Evolutionary conservation across 2,329 filamentous ascomycete genomes (phyloP), one percentile per base, ranked within the genome.

Genomic region (Sporothrix protearum): DNA sequence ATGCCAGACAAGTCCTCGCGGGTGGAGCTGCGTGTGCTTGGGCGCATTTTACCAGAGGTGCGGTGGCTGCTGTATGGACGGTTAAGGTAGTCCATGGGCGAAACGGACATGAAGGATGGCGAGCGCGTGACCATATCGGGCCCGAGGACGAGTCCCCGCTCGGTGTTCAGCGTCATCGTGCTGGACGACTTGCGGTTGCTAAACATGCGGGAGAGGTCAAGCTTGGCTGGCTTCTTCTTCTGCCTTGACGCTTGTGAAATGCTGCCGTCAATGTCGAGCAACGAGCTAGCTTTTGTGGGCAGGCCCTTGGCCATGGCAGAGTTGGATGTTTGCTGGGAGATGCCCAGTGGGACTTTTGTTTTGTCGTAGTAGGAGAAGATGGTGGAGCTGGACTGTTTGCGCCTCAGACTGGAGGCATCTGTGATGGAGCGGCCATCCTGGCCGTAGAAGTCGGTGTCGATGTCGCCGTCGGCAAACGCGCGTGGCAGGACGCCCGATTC

Each of bases 241-340:
- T 77, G 76, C 68, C 19, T 78, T 71, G 12, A 73, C 64, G 61
- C 76, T 39, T 64, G 75, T 39, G 73, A 68, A 53, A 76, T 77
- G 74, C 74, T 73, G 9, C 81, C 80, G 67, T 85, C 82, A 70
- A 85, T 81, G 74, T 86, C 84, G 28, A 87, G 79, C 63, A 76
- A 61, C 2, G 66, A 57, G 12, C 81, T 81, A 0, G 83, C 80
- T 75, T 87, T 87, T 59, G 80, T 76, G 0, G 86, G 85, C 5
- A 84, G 77, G 3, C 85, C 86, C 75, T 86, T 87, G 28, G 86
- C 85, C 83, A 88, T 88, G 72, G 86, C 84, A 1, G 86, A 87
- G 57, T 82, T 84, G 0, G 86, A 87, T 0, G 87, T 88, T 76
- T 88, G 86, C 75, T 88, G 86, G 0, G 86, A 87, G 73, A 87